Conservation (phyloP, 345 rosid genomes). For the Microcos paniculata region DNA sequence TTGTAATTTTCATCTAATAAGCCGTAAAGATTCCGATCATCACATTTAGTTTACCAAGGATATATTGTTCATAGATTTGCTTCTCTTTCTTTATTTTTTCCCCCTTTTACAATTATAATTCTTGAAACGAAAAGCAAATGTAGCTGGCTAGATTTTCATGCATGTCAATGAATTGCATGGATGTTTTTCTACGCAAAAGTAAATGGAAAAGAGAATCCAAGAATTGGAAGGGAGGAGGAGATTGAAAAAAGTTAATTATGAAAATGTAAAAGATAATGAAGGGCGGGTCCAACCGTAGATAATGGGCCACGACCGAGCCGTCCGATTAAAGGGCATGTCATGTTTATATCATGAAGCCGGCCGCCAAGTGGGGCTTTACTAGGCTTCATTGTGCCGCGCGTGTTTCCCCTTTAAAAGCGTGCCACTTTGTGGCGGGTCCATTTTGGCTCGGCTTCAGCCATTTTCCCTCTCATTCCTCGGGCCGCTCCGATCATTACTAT, state of each 20-base stretch:
- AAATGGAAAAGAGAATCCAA: constrained; percentile 7
- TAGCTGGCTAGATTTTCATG: background rate
- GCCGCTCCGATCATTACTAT: too few species aligned
- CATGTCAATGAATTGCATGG: background rate
- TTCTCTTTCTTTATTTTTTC: background rate
- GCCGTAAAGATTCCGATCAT: too few species aligned
- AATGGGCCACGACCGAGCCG: constrained; percentile 28
- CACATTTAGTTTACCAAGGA: background rate
- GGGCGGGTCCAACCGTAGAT: constrained; percentile 16
- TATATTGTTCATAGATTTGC: background rate
- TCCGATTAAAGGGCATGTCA: constrained; percentile 32
- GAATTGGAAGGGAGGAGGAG: background rate
- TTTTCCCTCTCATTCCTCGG: too few species aligned
- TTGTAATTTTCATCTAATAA: background rate
- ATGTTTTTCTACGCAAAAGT: background rate
- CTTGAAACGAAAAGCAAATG: background rate
- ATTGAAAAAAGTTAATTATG: background rate
- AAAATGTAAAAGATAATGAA: background rate
- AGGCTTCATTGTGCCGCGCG: constrained; percentile 30
- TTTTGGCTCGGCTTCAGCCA: too few species aligned
- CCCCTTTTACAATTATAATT: background rate
- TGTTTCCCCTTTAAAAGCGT: too few species aligned
- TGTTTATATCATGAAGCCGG: constrained; percentile 51
- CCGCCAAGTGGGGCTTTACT: constrained; percentile 43
- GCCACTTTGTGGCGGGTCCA: too few species aligned